phyloP scores from a whole-genome alignment of 306 rosid species.

The Rosa chinensis region DNA sequence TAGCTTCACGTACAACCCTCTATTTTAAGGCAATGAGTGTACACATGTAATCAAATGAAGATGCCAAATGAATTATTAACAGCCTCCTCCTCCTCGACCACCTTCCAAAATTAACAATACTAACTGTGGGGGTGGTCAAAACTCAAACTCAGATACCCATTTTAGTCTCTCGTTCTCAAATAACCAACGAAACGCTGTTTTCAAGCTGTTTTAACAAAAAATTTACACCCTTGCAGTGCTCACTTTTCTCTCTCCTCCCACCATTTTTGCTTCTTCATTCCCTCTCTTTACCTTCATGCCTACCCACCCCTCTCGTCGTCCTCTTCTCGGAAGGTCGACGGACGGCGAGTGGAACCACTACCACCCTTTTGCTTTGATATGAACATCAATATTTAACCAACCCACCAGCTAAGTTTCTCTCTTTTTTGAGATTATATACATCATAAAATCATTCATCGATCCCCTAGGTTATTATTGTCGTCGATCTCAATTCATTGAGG shows the following conservation, averaged over 20 bases:
- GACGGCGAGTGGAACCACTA: constrained; percentile 17
- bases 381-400: background rate
- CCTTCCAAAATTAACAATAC: constrained; percentile 15
- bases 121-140: constrained; percentile 5
- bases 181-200: background rate
- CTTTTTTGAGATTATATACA: background rate
- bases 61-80: background rate
- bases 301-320: constrained; percentile 23
- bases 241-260: constrained; percentile 34
- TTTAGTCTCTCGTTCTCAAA: constrained; percentile 1
- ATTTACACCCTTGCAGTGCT: constrained; percentile 14
- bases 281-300: constrained; percentile 1
- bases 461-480: background rate
- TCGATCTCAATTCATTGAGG: background rate
- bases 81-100: background rate
- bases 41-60: background rate
- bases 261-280: constrained; percentile 15
- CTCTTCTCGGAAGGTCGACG: constrained; percentile 32
- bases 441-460: background rate
- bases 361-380: background rate
- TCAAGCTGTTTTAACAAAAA: background rate
- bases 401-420: background rate
- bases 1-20: background rate
- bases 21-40: background rate
- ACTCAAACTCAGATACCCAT: background rate